Conservation (phyloP, 495 filamentous ascomycete species). For the Aspergillus ostianus region DNA sequence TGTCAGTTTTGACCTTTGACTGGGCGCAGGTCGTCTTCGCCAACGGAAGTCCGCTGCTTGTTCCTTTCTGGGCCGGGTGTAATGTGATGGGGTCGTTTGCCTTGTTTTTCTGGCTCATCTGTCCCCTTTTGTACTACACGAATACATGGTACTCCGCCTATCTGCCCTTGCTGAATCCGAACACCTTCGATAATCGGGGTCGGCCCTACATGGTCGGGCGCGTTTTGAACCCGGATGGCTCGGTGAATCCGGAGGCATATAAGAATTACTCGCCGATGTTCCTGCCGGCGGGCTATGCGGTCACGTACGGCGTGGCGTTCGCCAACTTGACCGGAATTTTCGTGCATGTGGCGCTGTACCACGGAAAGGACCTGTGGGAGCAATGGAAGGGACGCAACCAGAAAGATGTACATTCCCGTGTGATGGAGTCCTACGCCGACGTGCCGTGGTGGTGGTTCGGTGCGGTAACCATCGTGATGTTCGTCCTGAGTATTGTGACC, state of each 20-base stretch:
- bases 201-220: constrained; percentile 40
- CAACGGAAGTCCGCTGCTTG: constrained; percentile 81
- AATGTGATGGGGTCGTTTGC: constrained; percentile 85
- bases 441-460: constrained; percentile 50
- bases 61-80: constrained; percentile 87
- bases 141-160: constrained; percentile 63
- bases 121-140: constrained; percentile 70
- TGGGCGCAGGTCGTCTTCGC: constrained; percentile 88
- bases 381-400: constrained; percentile 60
- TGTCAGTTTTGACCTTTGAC: constrained; percentile 89
- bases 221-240: constrained; percentile 40
- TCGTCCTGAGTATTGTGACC: constrained; percentile 59
- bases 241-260: constrained; percentile 41
- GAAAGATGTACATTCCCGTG: constrained; percentile 48
- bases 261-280: constrained; percentile 48
- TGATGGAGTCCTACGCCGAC: constrained; percentile 34
- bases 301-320: constrained; percentile 68
- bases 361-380: constrained; percentile 60
- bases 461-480: constrained; percentile 45
- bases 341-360: constrained; percentile 62
- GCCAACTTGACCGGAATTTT: constrained; percentile 66
- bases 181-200: constrained; percentile 49
- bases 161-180: constrained; percentile 46
- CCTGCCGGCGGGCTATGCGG: constrained; percentile 46
- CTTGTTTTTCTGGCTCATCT: constrained; percentile 85